Base-by-base conservation (phyloP, 2,329 filamentous ascomycete species). In the Fonsecaea multimorphosa region DNA sequence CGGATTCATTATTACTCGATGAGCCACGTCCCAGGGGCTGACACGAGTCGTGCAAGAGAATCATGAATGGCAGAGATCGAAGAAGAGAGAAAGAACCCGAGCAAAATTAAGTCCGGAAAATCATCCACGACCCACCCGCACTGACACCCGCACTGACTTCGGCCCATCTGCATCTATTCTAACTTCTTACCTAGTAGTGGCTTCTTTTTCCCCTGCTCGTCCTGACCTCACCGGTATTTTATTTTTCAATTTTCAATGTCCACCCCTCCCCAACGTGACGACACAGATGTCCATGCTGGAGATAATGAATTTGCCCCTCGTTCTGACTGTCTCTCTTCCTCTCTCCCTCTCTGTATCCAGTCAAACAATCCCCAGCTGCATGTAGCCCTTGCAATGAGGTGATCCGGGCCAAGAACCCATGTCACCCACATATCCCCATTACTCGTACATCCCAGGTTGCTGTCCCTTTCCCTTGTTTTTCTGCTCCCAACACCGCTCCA, bases 221-320 rank as follows among this genome's bases (percentile, higher is more conserved):
- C n/a, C 38, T 44, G 38, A 44, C 38, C 38, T 44, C 38, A 44
- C 38, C 38, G 38, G n/a, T n/a, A 44, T 44, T 44, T 19, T 7
- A 19, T 44, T 44, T 44, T 19, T 44, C 38, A 34, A 3, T 34
- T 34, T 44, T 19, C 38, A 44, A 44, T 44, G 38, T 19, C n/a
- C n/a, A n/a, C n/a, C n/a, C n/a, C n/a, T n/a, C 38, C 38, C 38
- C 38, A 44, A 44, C 38, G 38, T 44, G 38, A 44, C 38, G 38
- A 44, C 38, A 44, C 19, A 8, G 14, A 14, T 9, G 36, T 40
- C 36, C 36, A 40, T 31, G n/a, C 29, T 31, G 29, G 29, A 31
- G 3, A 31, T 31, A 31, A 8, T 8, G 29, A 31, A n/a, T n/a
- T n/a, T n/a, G n/a, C n/a, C n/a, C n/a, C n/a, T n/a, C n/a, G n/a